These are phyloP conservation scores for Lithospermum erythrorhizon DNA, from an alignment of 257 asterid species.

Conservation along the genomic window DNA sequence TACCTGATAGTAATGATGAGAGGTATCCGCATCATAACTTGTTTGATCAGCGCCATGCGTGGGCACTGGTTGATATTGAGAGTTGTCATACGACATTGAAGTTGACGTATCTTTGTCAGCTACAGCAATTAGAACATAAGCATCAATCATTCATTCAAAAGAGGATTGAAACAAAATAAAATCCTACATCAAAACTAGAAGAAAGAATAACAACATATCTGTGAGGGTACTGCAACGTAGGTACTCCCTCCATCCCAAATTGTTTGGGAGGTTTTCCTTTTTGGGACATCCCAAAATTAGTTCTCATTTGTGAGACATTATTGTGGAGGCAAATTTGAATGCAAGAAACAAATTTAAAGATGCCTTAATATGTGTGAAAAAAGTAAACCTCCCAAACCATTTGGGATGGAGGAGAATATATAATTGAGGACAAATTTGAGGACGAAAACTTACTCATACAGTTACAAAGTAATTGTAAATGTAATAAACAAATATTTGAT, in stretches of 20 bases:
- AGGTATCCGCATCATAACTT: slow-evolving; percentile 37
- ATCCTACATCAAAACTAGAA: background rate
- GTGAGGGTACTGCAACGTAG: background rate
- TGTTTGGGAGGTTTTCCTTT: too few relatives aligned
- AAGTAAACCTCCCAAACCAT: too few relatives aligned
- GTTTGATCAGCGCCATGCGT: slow-evolving; percentile 37
- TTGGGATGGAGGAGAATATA: too few relatives aligned
- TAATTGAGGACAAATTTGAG: background rate
- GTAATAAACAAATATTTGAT: background rate
- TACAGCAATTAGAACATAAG: background rate
- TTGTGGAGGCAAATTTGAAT: too few relatives aligned
- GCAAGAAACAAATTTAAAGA: too few relatives aligned
- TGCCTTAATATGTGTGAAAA: too few relatives aligned
- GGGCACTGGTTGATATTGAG: slow-evolving; percentile 36
- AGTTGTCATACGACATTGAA: slow-evolving; percentile 32
- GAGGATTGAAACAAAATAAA: background rate
- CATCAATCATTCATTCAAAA: background rate
- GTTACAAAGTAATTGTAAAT: background rate
- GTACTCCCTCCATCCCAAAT: too few relatives aligned
- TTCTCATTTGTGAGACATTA: too few relatives aligned
- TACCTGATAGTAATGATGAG: slow-evolving; percentile 63
- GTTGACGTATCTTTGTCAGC: slow-evolving; percentile 49
- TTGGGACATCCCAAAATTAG: too few relatives aligned
- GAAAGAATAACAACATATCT: background rate
- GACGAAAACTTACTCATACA: background rate